Percentiles rank a stretch among this genome's conserved stretches.
phyloP scores from a whole-genome alignment of 148 eudicot species.

The Chenopodium suecicum region DNA sequence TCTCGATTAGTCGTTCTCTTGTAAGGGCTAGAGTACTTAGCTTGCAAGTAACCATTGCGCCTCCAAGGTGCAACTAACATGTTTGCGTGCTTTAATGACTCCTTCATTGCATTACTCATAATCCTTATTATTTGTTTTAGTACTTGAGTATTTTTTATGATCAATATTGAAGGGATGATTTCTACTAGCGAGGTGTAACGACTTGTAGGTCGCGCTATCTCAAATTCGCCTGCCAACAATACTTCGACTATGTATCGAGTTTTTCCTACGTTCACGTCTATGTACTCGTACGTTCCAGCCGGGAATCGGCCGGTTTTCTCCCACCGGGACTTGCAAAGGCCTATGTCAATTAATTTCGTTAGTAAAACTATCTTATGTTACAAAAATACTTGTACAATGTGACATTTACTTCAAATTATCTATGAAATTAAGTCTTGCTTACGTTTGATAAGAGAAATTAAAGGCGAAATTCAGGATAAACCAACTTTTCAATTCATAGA shows the following conservation, averaged over 20 bases:
- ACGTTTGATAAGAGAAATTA: no score
- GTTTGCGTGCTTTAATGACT: conserved; percentile 47
- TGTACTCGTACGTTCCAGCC: conserved; percentile 66
- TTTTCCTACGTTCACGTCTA: conserved; percentile 45
- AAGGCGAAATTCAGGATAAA: no score
- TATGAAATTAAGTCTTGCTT: no score
- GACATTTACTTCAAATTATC: no score
- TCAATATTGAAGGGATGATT: conserved; percentile 41
- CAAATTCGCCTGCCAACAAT: conserved; percentile 43
- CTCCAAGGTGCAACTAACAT: conserved; percentile 81
- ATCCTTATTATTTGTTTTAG: conserved; percentile 54
- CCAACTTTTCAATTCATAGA: background rate
- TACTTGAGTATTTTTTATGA: conserved; percentile 43
- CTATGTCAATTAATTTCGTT: conserved; percentile 27
- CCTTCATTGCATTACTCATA: conserved; percentile 60
- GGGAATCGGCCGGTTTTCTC: conserved; percentile 46
- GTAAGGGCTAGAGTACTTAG: conserved; percentile 63
- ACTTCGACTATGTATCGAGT: conserved; percentile 62
- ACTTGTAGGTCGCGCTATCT: conserved; percentile 57
- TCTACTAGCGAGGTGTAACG: conserved; percentile 43
- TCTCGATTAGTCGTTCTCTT: conserved; percentile 49
- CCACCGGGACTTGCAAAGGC: conserved; percentile 88
- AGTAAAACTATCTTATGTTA: background rate
- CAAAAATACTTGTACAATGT: no score
- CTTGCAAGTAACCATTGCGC: conserved; percentile 53